A percentile compares a stretch with the other conserved stretches of the same genome.
These are phyloP conservation scores for Podospora pseudocomata DNA, from an alignment of 495 filamentous ascomycete species.

Conservation along the genomic window DNA sequence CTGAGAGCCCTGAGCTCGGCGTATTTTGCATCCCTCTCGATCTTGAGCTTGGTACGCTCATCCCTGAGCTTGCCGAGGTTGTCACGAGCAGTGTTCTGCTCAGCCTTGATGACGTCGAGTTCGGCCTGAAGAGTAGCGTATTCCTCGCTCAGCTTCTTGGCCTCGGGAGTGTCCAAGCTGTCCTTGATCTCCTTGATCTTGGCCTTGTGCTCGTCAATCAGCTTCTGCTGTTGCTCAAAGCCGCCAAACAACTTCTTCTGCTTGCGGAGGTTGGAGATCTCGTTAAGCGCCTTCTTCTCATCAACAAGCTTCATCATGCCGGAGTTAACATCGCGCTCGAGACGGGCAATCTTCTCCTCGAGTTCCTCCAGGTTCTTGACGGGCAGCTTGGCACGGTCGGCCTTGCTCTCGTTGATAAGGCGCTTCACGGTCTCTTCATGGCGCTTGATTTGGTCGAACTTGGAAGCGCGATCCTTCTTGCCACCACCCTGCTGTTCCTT, in stretches of 20 bases:
- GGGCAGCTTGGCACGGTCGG: slow-evolving; percentile 64
- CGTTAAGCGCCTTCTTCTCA: slow-evolving; percentile 86
- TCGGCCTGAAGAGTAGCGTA: slow-evolving; percentile 80
- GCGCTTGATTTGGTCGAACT: slow-evolving; percentile 80
- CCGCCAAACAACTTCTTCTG: slow-evolving; percentile 83
- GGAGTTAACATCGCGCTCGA: slow-evolving; percentile 79
- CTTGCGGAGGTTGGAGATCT: slow-evolving; percentile 78
- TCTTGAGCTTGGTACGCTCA: slow-evolving; percentile 75
- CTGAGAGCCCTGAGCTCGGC: slow-evolving; percentile 73
- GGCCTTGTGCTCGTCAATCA: slow-evolving; percentile 77
- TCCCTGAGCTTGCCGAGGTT: slow-evolving; percentile 83
- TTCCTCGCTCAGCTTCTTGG: slow-evolving; percentile 77
- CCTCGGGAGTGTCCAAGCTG: slow-evolving; percentile 84
- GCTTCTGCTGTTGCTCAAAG: slow-evolving; percentile 76
- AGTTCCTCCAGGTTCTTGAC: slow-evolving; percentile 88
- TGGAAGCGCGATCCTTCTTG: slow-evolving; percentile 70
- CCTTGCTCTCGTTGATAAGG: slow-evolving; percentile 80
- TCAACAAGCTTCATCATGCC: slow-evolving; percentile 91
- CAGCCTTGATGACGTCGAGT: slow-evolving; percentile 80
- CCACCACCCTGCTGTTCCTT: slow-evolving; percentile 75
- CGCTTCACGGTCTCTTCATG: slow-evolving; percentile 79
- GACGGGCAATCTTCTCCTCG: slow-evolving; percentile 70
- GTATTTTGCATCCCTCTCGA: slow-evolving; percentile 81
- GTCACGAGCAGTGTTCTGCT: slow-evolving; percentile 85
- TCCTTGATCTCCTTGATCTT: slow-evolving; percentile 84